Evolutionary conservation across 176 grass and related monocot genomes (phyloP).

Genomic region (Bromus sterilis): DNA sequence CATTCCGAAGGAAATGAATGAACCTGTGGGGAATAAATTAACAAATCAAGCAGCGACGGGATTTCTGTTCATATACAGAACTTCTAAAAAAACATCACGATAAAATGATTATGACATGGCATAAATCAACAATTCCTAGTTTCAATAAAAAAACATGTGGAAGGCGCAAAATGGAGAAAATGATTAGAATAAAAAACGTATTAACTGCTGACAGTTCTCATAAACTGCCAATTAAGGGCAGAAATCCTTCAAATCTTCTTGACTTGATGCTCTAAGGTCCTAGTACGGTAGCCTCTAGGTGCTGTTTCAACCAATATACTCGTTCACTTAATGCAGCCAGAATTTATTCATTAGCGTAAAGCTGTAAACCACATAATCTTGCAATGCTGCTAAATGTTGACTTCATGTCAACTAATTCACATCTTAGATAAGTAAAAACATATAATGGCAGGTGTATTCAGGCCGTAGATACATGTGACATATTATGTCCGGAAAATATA

Average conservation of each 20-base stretch:
- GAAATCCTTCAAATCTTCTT: background rate
- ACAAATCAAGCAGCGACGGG: constrained; percentile 42
- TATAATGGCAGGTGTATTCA: background rate
- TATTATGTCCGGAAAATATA: background rate
- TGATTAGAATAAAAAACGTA: background rate
- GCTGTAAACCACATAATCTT: background rate
- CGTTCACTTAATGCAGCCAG: background rate
- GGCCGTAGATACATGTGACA: background rate
- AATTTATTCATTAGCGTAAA: background rate
- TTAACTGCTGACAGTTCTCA: background rate
- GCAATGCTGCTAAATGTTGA: background rate
- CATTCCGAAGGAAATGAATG: constrained; percentile 35
- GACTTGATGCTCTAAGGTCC: background rate
- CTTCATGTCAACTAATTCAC: background rate
- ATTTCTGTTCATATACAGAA: constrained; percentile 4
- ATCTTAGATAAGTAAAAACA: background rate
- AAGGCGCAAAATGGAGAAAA: background rate
- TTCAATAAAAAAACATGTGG: background rate
- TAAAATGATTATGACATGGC: background rate
- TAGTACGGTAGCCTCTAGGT: background rate
- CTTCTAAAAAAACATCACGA: constrained; percentile 6
- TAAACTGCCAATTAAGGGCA: background rate
- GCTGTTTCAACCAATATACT: background rate
- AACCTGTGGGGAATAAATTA: constrained; percentile 47
- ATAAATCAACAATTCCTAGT: background rate